Evolutionary conservation across 345 rosid genomes (phyloP), one percentile per base, ranked within the genome.

Genomic region (Passiflora organensis): DNA sequence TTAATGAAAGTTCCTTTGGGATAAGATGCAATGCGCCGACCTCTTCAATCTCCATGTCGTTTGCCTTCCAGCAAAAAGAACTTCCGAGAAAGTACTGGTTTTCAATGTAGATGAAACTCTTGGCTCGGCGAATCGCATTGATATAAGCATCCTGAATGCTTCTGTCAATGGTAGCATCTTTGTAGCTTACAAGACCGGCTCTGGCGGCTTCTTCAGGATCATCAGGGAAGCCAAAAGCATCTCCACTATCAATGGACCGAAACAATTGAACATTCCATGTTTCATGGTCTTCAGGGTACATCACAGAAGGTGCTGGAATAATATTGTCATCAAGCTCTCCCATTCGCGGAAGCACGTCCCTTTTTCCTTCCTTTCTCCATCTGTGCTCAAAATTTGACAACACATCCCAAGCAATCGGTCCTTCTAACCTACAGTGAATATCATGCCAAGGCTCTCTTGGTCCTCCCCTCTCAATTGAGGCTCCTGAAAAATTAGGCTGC

Each of bases 381-480:
- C 84, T 66, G 49, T 79, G 80, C 63, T 72, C 80, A n/a, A 76
- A 76, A 66, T 79, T 79, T 42, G 44, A 21, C 67, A 79, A 18
- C 1, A 73, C 77, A 39, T 79, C 84, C 78, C 76, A 64, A 21
- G 84, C 80, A 17, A 67, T 48, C 1, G 76, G 66, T 12, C 84
- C 84, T 54, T 79, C 80, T 15, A 76, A 59, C 42, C 72, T 55
- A 44, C 78, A 76, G 32, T 79, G 84, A 13, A 76, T 56, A 42
- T 79, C 84, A 32, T 79, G 84, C 80, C 80, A 79, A 53, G 78
- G 78, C 59, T 79, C 74, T 38, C 84, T 71, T 1, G 84, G 80
- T 10, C 80, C 84, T 1, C 84, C 80, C 51, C 56, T 76, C 10
- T 22, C 22, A 32, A 73, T 62, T 2, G 80, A 58, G 6, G 80